Evolutionary conservation across 2,329 filamentous ascomycete genomes (phyloP).

Genomic region (Pseudocercospora crystallina): DNA sequence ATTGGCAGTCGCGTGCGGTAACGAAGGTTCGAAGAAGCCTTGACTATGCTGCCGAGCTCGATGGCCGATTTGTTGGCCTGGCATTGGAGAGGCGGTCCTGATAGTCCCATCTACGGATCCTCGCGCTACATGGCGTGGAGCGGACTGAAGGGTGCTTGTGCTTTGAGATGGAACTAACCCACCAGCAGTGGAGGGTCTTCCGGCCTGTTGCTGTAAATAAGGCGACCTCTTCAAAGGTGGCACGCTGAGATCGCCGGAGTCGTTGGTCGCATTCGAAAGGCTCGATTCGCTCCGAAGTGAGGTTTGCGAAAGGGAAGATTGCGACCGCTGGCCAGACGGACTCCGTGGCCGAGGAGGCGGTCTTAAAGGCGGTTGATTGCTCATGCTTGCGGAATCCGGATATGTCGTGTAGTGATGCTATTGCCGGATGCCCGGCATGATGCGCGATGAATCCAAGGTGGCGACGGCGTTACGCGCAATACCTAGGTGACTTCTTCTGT

Average conservation of each 20-base stretch:
- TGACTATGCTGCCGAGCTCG: conserved; percentile 69
- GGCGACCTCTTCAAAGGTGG: conserved; percentile 39
- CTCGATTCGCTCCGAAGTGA: conserved; percentile 36
- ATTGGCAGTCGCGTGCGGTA: conserved; percentile 51
- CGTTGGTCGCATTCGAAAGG: conserved; percentile 38
- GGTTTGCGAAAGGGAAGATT: conserved; percentile 34
- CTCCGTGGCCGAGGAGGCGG: conserved; percentile 34
- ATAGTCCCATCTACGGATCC: conserved; percentile 36
- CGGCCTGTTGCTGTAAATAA: conserved; percentile 31
- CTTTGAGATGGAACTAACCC: conserved; percentile 33
- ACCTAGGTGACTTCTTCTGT: too few relatives aligned
- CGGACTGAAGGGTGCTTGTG: conserved; percentile 36
- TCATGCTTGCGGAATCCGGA: conserved; percentile 22
- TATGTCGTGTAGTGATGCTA: not conserved
- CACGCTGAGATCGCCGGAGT: conserved; percentile 37
- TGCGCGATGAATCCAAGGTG: too few relatives aligned
- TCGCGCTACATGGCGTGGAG: conserved; percentile 31
- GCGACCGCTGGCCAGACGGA: conserved; percentile 33
- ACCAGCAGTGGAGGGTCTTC: conserved; percentile 35
- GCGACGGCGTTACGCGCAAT: too few relatives aligned
- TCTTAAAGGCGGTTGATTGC: conserved; percentile 29
- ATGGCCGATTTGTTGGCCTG: conserved; percentile 45
- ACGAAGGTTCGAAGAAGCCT: conserved; percentile 72
- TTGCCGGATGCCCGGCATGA: not conserved
- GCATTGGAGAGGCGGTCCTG: conserved; percentile 32